phyloP scores from a whole-genome alignment of 805 yeast species.

The Schwanniomyces sp. region DNA sequence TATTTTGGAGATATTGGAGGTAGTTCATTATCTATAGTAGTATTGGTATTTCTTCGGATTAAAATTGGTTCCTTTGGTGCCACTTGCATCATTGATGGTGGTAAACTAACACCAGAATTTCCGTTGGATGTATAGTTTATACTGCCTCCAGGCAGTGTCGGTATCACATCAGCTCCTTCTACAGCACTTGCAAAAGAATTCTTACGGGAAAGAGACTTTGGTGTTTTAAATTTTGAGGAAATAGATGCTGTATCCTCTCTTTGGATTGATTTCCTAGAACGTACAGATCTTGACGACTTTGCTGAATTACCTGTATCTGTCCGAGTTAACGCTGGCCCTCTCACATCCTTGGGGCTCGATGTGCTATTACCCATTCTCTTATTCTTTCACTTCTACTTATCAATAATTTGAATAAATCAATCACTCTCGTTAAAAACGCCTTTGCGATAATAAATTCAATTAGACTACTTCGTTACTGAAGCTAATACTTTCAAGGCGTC shows the following conservation, averaged over 20 bases:
- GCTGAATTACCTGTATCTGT: constrained; percentile 55
- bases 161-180: constrained; percentile 8
- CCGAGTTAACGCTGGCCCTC: constrained; percentile 49
- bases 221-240: constrained; percentile 23
- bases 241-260: constrained; percentile 22
- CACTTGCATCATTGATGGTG: constrained; percentile 67
- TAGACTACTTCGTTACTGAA: neutral
- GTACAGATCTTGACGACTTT: constrained; percentile 46
- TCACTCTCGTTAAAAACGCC: neutral
- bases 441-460: neutral
- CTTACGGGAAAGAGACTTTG: constrained; percentile 29
- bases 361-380: constrained; percentile 51
- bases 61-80: constrained; percentile 77
- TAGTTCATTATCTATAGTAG: constrained; percentile 19
- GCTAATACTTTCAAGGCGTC: neutral
- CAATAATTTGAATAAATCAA: neutral
- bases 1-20: constrained; percentile 19
- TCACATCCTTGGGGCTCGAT: constrained; percentile 37
- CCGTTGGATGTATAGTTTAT: neutral
- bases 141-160: constrained; percentile 6
- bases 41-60: constrained; percentile 51
- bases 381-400: neutral
- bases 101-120: constrained; percentile 35
- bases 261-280: constrained; percentile 33
- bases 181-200: constrained; percentile 23